Evolutionary conservation across 1,139 yeast species (phyloP).

Genomic region (Candida mesenterica): DNA sequence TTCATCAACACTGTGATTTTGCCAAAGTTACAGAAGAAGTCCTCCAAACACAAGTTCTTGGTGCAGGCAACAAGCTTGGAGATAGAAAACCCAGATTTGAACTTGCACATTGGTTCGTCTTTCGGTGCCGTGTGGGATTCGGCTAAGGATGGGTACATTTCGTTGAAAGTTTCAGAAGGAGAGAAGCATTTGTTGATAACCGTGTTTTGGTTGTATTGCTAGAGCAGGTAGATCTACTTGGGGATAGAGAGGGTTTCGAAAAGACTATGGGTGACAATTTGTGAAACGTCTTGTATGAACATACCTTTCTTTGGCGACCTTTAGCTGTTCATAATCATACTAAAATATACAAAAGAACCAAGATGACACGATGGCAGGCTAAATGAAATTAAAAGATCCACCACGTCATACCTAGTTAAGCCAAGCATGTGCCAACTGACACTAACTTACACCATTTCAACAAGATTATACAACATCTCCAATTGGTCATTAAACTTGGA

Average conservation of each 20-base stretch:
- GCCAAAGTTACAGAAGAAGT: constrained; percentile 23
- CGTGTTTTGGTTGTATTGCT: constrained; percentile 29
- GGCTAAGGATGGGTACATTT: constrained; percentile 37
- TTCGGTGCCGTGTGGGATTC: constrained; percentile 43
- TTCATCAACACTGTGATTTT: constrained; percentile 14
- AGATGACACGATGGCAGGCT: too few species aligned
- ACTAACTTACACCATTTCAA: constrained; percentile 21
- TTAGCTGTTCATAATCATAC: too few species aligned
- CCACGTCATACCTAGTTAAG: too few species aligned
- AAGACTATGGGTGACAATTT: too few species aligned
- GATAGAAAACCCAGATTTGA: constrained; percentile 16
- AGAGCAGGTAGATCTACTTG: constrained; percentile 12
- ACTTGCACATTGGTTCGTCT: constrained; percentile 23
- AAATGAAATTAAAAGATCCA: too few species aligned
- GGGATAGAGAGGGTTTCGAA: neutral
- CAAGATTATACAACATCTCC: constrained; percentile 25
- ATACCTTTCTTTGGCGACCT: too few species aligned
- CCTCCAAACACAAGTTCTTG: constrained; percentile 40
- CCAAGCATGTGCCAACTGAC: too few species aligned
- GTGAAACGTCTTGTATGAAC: too few species aligned
- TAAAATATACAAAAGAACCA: too few species aligned
- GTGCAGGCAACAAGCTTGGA: constrained; percentile 26
- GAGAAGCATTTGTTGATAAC: constrained; percentile 19
- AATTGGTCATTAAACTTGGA: constrained; percentile 26
- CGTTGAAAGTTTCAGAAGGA: constrained; percentile 13